phyloP scores from a whole-genome alignment of 139 green algal species.

The Marvania coccoides region DNA sequence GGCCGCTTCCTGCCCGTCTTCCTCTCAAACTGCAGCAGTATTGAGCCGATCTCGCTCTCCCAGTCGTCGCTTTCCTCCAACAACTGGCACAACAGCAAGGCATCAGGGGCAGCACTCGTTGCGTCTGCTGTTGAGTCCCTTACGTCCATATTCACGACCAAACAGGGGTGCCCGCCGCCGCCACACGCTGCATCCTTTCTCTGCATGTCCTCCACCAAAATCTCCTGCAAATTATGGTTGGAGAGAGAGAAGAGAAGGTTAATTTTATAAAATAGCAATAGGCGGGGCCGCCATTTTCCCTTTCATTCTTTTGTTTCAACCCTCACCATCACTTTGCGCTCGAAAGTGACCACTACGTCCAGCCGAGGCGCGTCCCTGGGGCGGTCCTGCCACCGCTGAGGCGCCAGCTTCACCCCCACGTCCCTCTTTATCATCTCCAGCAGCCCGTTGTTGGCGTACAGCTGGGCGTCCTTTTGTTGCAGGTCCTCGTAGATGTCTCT shows the following conservation, averaged over 20 bases:
- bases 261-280: too few species aligned
- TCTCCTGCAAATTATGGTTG: too few species aligned
- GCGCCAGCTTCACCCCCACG: not conserved
- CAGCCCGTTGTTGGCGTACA: not conserved
- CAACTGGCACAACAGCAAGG: not conserved
- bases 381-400: slow-evolving; percentile 6
- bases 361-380: not conserved
- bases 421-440: slow-evolving; percentile 3
- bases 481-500: not conserved
- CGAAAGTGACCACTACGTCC: slow-evolving; percentile 1
- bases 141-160: slow-evolving; percentile 9
- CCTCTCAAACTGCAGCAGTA: not conserved
- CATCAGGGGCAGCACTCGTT: not conserved
- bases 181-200: not conserved
- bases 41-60: not conserved
- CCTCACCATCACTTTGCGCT: not conserved
- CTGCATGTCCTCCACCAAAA: not conserved
- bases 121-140: not conserved
- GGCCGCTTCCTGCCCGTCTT: not conserved
- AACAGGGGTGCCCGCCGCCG: not conserved
- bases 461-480: not conserved
- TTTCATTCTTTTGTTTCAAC: too few species aligned
- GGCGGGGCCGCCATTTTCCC: too few species aligned
- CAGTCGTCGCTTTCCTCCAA: slow-evolving; percentile 3
- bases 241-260: too few species aligned